Conservation (phyloP, 192 early-diverging fungal genomes). For the Rhizoclosmatium sp. region DNA sequence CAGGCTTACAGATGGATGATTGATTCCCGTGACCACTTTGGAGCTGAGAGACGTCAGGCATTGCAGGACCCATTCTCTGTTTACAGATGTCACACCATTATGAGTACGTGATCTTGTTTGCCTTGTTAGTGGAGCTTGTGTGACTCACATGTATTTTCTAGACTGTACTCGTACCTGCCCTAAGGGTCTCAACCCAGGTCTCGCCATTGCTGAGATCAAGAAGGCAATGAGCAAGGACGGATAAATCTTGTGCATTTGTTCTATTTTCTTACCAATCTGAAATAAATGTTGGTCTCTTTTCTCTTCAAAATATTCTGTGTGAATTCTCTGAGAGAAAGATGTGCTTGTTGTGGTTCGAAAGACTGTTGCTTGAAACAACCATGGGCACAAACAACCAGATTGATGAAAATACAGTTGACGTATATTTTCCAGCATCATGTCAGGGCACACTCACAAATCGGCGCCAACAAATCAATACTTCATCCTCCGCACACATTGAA, state of each 20-base stretch:
- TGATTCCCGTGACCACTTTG: constrained; percentile 94
- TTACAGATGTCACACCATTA: constrained; percentile 99
- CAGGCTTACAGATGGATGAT: constrained; percentile 99
- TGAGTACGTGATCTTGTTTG: constrained; percentile 55
- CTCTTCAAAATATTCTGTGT: too few relatives aligned
- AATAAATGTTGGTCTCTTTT: too few relatives aligned
- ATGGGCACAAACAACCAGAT: too few relatives aligned
- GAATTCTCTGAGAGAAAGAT: too few relatives aligned
- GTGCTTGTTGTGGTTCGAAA: too few relatives aligned
- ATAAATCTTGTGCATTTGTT: constrained; percentile 13
- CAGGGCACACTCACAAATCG: too few relatives aligned
- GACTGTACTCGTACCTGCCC: constrained; percentile 98
- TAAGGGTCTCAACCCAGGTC: constrained; percentile 97
- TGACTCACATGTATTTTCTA: background rate
- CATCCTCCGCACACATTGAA: too few relatives aligned
- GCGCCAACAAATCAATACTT: too few relatives aligned
- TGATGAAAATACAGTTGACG: too few relatives aligned
- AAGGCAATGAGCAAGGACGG: constrained; percentile 81
- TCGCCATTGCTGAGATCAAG: constrained; percentile 97
- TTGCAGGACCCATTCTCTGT: constrained; percentile 96
- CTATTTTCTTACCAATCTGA: too few relatives aligned
- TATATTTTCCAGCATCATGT: too few relatives aligned
- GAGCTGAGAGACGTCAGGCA: constrained; percentile 80
- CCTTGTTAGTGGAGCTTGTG: background rate
- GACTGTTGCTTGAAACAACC: too few relatives aligned